phyloP scores from a whole-genome alignment of 345 rosid species.

The Aquilaria sinensis region DNA sequence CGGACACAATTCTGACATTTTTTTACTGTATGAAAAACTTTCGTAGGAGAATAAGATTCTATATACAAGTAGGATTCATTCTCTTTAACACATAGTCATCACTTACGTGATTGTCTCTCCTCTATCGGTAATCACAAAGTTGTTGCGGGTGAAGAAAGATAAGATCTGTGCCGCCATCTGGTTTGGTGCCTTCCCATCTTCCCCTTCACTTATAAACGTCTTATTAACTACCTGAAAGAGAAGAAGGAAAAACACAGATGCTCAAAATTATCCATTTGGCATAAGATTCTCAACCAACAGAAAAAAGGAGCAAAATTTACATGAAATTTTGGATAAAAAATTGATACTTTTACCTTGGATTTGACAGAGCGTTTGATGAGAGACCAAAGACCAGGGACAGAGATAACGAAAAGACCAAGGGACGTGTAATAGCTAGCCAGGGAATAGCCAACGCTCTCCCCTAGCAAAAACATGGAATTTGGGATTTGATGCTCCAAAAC shows the following conservation, averaged over 20 bases:
- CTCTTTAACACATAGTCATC: no score
- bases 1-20: neutral
- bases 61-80: no score
- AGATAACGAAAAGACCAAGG: constrained; percentile 80
- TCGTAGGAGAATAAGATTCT: neutral
- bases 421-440: constrained; percentile 93
- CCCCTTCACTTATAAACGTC: constrained; percentile 58
- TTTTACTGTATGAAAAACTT: neutral
- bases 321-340: neutral
- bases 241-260: neutral
- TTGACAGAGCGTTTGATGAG: constrained; percentile 96
- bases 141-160: constrained; percentile 85
- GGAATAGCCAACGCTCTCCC: constrained; percentile 63
- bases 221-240: constrained; percentile 72
- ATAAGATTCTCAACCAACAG: neutral
- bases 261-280: neutral
- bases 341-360: constrained; percentile 52
- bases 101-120: constrained; percentile 94
- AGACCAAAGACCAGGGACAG: constrained; percentile 98
- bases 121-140: constrained; percentile 64
- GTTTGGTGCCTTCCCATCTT: constrained; percentile 48
- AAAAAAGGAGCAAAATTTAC: neutral
- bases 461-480: constrained; percentile 34
- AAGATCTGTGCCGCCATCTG: constrained; percentile 83
- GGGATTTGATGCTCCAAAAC: constrained; percentile 22